These are phyloP conservation scores for Penicillium simplicissimum DNA, from an alignment of 495 filamentous ascomycete genomes.

Conservation along the genomic window DNA sequence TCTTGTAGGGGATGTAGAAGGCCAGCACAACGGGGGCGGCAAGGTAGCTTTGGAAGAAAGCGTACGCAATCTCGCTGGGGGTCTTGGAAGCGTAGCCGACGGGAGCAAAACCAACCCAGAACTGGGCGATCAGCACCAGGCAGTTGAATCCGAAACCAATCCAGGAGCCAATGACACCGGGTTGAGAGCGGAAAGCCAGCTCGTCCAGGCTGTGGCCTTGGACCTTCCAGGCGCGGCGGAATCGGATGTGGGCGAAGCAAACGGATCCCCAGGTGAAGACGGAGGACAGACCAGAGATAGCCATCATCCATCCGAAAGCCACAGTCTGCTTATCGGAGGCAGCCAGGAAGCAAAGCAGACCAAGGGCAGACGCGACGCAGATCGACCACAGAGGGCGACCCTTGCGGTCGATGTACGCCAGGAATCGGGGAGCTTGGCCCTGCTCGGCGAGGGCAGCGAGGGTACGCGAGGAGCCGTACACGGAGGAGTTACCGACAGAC, in stretches of 20 bases:
- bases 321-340: conserved; percentile 61
- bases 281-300: conserved; percentile 81
- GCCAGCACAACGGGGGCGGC: conserved; percentile 76
- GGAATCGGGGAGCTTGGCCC: conserved; percentile 72
- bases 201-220: conserved; percentile 73
- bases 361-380: conserved; percentile 63
- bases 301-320: conserved; percentile 86
- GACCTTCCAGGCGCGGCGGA: conserved; percentile 73
- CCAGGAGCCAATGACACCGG: conserved; percentile 81
- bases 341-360: conserved; percentile 78
- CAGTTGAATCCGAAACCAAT: conserved; percentile 77
- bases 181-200: conserved; percentile 77
- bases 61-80: conserved; percentile 46
- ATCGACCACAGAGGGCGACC: conserved; percentile 81
- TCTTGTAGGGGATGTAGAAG: conserved; percentile 78
- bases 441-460: conserved; percentile 85
- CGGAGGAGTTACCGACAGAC: conserved; percentile 82
- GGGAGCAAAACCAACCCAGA: conserved; percentile 89
- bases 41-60: conserved; percentile 80
- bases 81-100: conserved; percentile 55
- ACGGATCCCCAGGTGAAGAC: conserved; percentile 95
- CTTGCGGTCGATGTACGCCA: conserved; percentile 80
- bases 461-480: conserved; percentile 86
- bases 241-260: conserved; percentile 87
- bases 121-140: conserved; percentile 85